A percentile compares a stretch with the other conserved stretches of the same genome.
Conservation (phyloP, 306 rosid species). For the Luffa acutangula region DNA sequence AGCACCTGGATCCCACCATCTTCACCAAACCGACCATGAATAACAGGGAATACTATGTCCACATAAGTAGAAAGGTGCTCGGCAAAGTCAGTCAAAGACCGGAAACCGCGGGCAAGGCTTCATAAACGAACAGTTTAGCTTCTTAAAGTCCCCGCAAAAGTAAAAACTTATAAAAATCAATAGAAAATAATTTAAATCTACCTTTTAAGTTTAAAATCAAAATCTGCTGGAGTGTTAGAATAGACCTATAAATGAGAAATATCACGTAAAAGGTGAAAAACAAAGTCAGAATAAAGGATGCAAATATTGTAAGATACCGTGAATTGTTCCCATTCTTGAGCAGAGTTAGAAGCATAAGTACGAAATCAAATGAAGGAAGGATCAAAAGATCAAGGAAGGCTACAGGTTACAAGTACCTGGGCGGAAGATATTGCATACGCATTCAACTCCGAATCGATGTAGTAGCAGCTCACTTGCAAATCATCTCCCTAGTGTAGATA, state of each 20-base stretch:
- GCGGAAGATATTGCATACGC: constrained; percentile 81
- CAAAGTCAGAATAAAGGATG: not conserved
- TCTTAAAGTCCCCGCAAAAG: constrained; percentile 5
- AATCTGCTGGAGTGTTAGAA: constrained; percentile 94
- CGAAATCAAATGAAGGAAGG: not conserved
- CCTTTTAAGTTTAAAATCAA: constrained; percentile 95
- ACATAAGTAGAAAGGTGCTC: constrained; percentile 69
- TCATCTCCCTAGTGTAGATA: constrained; percentile 53
- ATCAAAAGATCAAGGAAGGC: not conserved
- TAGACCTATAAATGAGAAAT: constrained; percentile 38
- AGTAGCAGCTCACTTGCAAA: constrained; percentile 74
- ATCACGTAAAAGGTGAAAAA: not conserved
- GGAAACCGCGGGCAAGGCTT: constrained; percentile 88
- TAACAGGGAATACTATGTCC: constrained; percentile 88
- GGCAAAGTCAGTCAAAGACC: constrained; percentile 56
- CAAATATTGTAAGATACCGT: not conserved
- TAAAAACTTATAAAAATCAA: not conserved
- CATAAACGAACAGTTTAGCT: constrained; percentile 21
- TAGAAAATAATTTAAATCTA: constrained; percentile 12
- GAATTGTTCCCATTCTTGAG: not conserved
- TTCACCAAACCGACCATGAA: constrained; percentile 92
- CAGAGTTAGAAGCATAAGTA: not conserved
- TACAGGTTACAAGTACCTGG: constrained; percentile 41
- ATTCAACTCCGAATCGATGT: constrained; percentile 61
- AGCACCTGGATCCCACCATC: constrained; percentile 92